These are phyloP conservation scores for Lactifluus hygrophoroides DNA, from an alignment of 768 basidiomycete species.

Conservation along the genomic window DNA sequence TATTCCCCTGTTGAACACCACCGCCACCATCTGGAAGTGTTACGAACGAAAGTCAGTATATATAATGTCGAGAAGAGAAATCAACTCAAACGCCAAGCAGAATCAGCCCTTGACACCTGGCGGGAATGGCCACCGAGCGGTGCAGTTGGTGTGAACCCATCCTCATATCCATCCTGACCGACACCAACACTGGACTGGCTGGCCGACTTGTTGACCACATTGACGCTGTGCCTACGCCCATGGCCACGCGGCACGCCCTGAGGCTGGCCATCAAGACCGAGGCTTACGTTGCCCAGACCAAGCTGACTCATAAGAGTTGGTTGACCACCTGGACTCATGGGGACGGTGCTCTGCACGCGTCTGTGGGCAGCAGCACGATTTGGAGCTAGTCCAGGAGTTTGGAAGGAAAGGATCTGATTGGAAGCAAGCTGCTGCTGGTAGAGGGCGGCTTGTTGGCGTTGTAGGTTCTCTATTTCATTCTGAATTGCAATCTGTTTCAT, in stretches of 20 bases:
- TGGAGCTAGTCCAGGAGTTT: conserved; percentile 65
- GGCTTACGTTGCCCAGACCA: conserved; percentile 44
- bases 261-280: conserved; percentile 56
- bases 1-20: conserved; percentile 44
- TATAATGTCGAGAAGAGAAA: conserved; percentile 27
- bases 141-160: conserved; percentile 61
- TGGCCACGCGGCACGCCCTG: conserved; percentile 72
- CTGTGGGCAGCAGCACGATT: conserved; percentile 53
- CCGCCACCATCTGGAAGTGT: conserved; percentile 59
- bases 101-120: conserved; percentile 66
- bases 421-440: conserved; percentile 88
- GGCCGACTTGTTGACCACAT: conserved; percentile 71
- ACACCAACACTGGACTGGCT: conserved; percentile 41
- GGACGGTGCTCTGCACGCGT: conserved; percentile 81
- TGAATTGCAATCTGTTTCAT: conserved; percentile 69
- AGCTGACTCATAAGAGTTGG: conserved; percentile 65
- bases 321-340: conserved; percentile 40
- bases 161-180: conserved; percentile 67
- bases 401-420: conserved; percentile 74
- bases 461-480: conserved; percentile 81
- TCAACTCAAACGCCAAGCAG: conserved; percentile 82
- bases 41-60: background rate
- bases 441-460: conserved; percentile 84
- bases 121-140: conserved; percentile 62
- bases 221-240: conserved; percentile 84